Conservation (phyloP, 768 basidiomycete genomes). For the Baorangia bicolor region DNA sequence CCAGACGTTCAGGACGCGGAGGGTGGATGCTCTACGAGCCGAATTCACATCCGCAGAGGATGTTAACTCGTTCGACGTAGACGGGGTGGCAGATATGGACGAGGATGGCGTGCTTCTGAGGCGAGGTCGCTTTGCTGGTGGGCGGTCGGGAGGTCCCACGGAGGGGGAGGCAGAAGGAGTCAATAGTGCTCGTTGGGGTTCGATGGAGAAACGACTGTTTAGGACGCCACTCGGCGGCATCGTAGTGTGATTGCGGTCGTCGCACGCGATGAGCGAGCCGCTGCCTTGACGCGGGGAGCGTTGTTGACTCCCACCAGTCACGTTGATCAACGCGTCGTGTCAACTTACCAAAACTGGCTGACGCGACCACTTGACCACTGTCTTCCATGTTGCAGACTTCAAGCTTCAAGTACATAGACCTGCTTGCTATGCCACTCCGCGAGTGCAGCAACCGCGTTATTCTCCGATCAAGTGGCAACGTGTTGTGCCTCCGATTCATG, state of each 20-base stretch:
- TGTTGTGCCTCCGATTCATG: not conserved
- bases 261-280: slow-evolving; percentile 3
- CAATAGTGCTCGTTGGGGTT: slow-evolving; percentile 16
- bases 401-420: too few species aligned
- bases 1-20: slow-evolving; percentile 64
- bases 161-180: slow-evolving; percentile 33
- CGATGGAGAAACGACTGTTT: slow-evolving; percentile 4
- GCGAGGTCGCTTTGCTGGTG: slow-evolving; percentile 51
- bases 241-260: slow-evolving; percentile 5
- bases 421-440: not conserved
- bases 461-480: too few species aligned
- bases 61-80: slow-evolving; percentile 27
- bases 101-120: slow-evolving; percentile 45
- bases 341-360: slow-evolving; percentile 17
- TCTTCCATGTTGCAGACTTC: not conserved
- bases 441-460: not conserved
- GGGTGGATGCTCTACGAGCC: slow-evolving; percentile 51
- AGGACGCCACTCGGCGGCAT: slow-evolving; percentile 7
- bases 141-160: slow-evolving; percentile 33
- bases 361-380: not conserved
- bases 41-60: slow-evolving; percentile 45
- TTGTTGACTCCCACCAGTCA: slow-evolving; percentile 5
- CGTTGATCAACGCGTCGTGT: slow-evolving; percentile 17
- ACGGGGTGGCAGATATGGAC: slow-evolving; percentile 37
- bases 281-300: not conserved